These are phyloP conservation scores for Tulasnella sp. DNA, from an alignment of 768 basidiomycete species.

Conservation along the genomic window DNA sequence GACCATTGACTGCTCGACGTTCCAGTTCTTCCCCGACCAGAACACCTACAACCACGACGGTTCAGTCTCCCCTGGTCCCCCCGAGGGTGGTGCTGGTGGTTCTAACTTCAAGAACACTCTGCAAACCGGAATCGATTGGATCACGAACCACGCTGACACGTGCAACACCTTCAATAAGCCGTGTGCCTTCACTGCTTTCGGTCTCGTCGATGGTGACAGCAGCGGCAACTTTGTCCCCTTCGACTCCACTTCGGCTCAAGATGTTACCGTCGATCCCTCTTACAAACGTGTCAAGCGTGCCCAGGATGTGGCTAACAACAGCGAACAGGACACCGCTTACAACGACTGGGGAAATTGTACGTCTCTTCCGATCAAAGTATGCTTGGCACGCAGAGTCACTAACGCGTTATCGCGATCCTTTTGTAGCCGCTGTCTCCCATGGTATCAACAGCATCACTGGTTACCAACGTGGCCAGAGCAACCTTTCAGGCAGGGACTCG, in stretches of 20 bases:
- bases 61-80: neutral
- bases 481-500: neutral
- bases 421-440: constrained; percentile 32
- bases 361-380: constrained; percentile 11
- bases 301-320: constrained; percentile 12
- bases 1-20: constrained; percentile 44
- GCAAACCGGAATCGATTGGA: constrained; percentile 44
- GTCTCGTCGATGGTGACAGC: constrained; percentile 49
- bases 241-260: constrained; percentile 30
- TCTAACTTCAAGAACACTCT: constrained; percentile 44
- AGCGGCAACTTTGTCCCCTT: constrained; percentile 48
- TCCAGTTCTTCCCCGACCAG: constrained; percentile 63
- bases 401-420: neutral
- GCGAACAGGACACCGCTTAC: constrained; percentile 32
- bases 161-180: constrained; percentile 43
- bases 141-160: constrained; percentile 34
- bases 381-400: neutral
- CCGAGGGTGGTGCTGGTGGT: constrained; percentile 23
- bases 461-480: constrained; percentile 16
- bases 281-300: constrained; percentile 16
- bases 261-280: neutral
- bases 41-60: constrained; percentile 40
- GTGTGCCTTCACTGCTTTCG: constrained; percentile 41
- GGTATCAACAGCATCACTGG: constrained; percentile 19
- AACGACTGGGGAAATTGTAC: constrained; percentile 40